These are phyloP conservation scores for Yamadazyma oceani DNA, from an alignment of 1,139 yeast genomes.

Conservation along the genomic window DNA sequence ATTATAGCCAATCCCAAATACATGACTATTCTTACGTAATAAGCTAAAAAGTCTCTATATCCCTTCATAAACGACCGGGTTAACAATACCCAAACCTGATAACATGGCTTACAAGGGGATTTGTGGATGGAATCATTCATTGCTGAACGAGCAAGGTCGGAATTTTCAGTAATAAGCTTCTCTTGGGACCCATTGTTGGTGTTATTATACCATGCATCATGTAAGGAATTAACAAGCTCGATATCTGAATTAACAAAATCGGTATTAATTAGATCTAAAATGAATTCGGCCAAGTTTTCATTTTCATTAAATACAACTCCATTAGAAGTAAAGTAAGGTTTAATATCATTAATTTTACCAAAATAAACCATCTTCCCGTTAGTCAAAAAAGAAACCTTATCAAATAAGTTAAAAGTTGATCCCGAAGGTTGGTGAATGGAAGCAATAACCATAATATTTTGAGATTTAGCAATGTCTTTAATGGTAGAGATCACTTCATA, in stretches of 20 bases:
- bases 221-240: conserved; percentile 5
- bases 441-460: conserved; percentile 31
- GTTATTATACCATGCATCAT: conserved; percentile 2
- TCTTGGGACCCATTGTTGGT: neutral
- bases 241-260: conserved; percentile 21
- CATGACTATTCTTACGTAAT: conserved; percentile 37
- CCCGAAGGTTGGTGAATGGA: conserved; percentile 43
- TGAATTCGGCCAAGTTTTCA: conserved; percentile 31
- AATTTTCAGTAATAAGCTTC: neutral
- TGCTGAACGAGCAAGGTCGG: neutral
- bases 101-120: conserved; percentile 4
- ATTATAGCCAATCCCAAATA: conserved; percentile 38
- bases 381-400: conserved; percentile 28
- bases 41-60: conserved; percentile 34
- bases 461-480: conserved; percentile 24
- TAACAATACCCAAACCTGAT: conserved; percentile 14
- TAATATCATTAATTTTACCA: conserved; percentile 14
- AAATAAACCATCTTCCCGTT: conserved; percentile 31
- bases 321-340: conserved; percentile 18
- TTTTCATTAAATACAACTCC: conserved; percentile 20
- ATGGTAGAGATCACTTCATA: conserved; percentile 25
- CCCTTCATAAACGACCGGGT: conserved; percentile 30
- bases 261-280: conserved; percentile 34
- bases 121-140: neutral
- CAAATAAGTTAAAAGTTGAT: conserved; percentile 29